These are phyloP conservation scores for Calonectria ilicicola DNA, from an alignment of 2,329 filamentous ascomycete genomes.

Conservation along the genomic window DNA sequence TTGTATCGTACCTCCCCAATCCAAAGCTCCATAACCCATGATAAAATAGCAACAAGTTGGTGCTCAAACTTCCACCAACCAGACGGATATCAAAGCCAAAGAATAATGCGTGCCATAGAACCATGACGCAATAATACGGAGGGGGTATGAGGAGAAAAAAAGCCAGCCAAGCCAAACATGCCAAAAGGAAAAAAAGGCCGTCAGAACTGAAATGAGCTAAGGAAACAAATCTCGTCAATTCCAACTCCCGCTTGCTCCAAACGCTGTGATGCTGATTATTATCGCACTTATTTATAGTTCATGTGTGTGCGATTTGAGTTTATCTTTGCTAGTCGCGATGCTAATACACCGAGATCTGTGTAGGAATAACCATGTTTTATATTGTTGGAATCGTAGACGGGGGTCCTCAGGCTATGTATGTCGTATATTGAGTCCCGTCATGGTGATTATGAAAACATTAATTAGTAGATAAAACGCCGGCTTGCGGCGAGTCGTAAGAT, in stretches of 20 bases:
- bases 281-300: conserved; percentile 16
- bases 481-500: conserved; percentile 22
- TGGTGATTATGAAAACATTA: conserved; percentile 19
- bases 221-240: conserved; percentile 23
- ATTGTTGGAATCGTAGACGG: conserved; percentile 13
- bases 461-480: conserved; percentile 14
- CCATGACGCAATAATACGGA: conserved; percentile 3
- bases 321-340: neutral
- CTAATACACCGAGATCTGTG: neutral
- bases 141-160: conserved; percentile 34
- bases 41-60: conserved; percentile 4
- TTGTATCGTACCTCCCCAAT: conserved; percentile 15
- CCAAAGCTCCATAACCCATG: conserved; percentile 19
- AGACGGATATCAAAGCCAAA: conserved; percentile 10
- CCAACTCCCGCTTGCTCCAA: conserved; percentile 43
- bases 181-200: conserved; percentile 30
- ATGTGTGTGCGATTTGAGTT: conserved; percentile 12
- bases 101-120: neutral
- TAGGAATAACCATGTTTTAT: conserved; percentile 6
- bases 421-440: conserved; percentile 5
- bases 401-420: neutral
- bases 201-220: conserved; percentile 3
- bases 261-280: conserved; percentile 34
- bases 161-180: conserved; percentile 19
- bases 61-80: conserved; percentile 8